Evolutionary conservation across 2,329 filamentous ascomycete species (phyloP).

Genomic region (Curvularia sp.): DNA sequence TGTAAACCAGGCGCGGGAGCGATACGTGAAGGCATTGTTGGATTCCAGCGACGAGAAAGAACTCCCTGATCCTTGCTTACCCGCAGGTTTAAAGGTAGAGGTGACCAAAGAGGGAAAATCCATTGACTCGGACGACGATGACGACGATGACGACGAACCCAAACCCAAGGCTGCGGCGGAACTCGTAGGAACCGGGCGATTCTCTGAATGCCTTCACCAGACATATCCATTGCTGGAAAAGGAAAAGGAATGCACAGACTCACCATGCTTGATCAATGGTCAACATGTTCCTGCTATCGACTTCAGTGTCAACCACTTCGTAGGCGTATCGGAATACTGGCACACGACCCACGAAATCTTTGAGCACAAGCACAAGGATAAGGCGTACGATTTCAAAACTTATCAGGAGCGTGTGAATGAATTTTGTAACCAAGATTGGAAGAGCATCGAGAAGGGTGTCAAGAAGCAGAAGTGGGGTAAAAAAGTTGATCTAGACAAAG

Average conservation of each 20-base stretch:
- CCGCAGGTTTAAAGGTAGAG: constrained; percentile 75
- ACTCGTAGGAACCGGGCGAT: constrained; percentile 83
- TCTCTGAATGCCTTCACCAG: constrained; percentile 80
- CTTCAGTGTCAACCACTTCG: constrained; percentile 96
- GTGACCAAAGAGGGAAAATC: constrained; percentile 75
- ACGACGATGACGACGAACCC: constrained; percentile 25
- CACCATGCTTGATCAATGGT: constrained; percentile 88
- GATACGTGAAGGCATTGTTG: constrained; percentile 80
- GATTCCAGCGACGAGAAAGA: constrained; percentile 70
- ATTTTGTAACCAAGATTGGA: constrained; percentile 87
- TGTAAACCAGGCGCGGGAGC: constrained; percentile 87
- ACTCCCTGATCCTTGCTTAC: constrained; percentile 89
- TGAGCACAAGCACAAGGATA: constrained; percentile 73
- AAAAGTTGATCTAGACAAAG: constrained; percentile 75
- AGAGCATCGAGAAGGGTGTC: constrained; percentile 72
- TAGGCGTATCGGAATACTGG: constrained; percentile 98
- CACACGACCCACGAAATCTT: constrained; percentile 97
- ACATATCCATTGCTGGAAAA: constrained; percentile 90
- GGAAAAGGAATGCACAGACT: constrained; percentile 80
- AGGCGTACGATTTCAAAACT: constrained; percentile 86
- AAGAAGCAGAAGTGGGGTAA: constrained; percentile 73
- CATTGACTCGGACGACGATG: constrained; percentile 50
- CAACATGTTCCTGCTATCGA: constrained; percentile 94
- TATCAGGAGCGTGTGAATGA: constrained; percentile 85
- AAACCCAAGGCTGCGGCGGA: constrained; percentile 49